These are phyloP conservation scores for Colletotrichum lupini DNA, from an alignment of 2,329 filamentous ascomycete species.

Conservation along the genomic window DNA sequence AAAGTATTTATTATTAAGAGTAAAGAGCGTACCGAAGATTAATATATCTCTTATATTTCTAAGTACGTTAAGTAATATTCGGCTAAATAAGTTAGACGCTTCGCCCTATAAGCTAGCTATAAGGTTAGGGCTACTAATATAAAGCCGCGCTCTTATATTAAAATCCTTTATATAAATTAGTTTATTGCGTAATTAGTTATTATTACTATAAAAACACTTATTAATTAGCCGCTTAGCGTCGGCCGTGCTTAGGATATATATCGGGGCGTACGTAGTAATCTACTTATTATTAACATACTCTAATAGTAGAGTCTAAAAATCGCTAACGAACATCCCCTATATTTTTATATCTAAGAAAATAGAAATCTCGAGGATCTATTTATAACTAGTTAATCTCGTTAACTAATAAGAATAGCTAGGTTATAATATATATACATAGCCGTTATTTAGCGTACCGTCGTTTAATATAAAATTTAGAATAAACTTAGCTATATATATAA, in stretches of 20 bases:
- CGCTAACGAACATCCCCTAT: neutral
- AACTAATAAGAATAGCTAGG: neutral
- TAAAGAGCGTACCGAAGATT: too few relatives aligned
- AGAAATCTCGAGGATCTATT: neutral
- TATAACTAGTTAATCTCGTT: neutral
- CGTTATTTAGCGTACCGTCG: neutral
- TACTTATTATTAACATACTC: neutral
- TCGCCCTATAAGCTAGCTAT: too few relatives aligned
- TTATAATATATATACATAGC: neutral
- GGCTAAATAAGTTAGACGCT: too few relatives aligned
- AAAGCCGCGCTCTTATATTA: too few relatives aligned
- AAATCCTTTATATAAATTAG: neutral
- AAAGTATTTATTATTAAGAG: too few relatives aligned
- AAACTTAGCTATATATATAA: neutral
- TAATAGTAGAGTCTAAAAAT: neutral
- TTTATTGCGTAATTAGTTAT: neutral
- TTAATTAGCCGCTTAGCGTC: neutral
- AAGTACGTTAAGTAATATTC: too few relatives aligned
- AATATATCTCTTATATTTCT: too few relatives aligned
- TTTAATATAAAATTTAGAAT: constrained; percentile 7
- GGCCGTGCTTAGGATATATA: neutral
- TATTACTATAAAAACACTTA: neutral
- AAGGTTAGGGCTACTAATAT: too few relatives aligned
- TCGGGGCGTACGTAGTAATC: neutral
- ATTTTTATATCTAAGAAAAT: neutral